Conservation (phyloP, 1,284 basidiomycete genomes). For the Fomes fomentarius region DNA sequence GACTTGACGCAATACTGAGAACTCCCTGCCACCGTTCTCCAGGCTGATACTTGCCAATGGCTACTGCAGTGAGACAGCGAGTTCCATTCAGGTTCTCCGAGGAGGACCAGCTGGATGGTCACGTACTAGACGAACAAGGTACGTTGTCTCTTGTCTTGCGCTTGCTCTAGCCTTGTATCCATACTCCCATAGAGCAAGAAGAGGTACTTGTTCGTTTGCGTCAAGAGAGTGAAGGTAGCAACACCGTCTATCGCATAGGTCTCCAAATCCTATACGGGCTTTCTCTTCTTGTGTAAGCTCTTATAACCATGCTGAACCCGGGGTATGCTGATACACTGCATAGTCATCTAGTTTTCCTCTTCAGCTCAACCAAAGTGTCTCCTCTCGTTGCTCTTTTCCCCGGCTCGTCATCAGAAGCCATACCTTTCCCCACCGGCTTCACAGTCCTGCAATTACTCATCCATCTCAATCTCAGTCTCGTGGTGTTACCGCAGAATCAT, state of each 20-base stretch:
- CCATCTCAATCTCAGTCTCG: slow-evolving; percentile 25
- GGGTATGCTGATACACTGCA: not conserved
- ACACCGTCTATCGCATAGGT: slow-evolving; percentile 22
- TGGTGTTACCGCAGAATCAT: slow-evolving; percentile 18
- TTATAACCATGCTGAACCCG: not conserved
- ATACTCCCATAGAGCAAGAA: slow-evolving; percentile 30
- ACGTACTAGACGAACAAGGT: slow-evolving; percentile 37
- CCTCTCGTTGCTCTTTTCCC: slow-evolving; percentile 28
- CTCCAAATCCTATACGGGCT: slow-evolving; percentile 27
- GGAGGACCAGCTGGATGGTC: slow-evolving; percentile 22
- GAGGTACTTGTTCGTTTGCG: slow-evolving; percentile 31
- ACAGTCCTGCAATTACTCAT: slow-evolving; percentile 27
- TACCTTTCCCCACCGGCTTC: slow-evolving; percentile 25
- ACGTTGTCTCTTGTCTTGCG: not conserved
- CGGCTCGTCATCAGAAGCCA: slow-evolving; percentile 3
- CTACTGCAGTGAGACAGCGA: slow-evolving; percentile 28
- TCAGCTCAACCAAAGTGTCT: slow-evolving; percentile 23
- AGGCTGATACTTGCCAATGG: not conserved
- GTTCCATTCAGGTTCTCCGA: slow-evolving; percentile 31
- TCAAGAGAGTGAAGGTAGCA: slow-evolving; percentile 22
- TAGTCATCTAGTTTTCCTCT: slow-evolving; percentile 31
- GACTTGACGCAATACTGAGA: no score
- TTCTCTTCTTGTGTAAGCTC: slow-evolving; percentile 31
- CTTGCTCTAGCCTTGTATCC: not conserved
- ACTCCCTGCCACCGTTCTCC: not conserved